phyloP scores from a whole-genome alignment of 2,329 filamentous ascomycete species.

The Hirsutella minnesotensis region DNA sequence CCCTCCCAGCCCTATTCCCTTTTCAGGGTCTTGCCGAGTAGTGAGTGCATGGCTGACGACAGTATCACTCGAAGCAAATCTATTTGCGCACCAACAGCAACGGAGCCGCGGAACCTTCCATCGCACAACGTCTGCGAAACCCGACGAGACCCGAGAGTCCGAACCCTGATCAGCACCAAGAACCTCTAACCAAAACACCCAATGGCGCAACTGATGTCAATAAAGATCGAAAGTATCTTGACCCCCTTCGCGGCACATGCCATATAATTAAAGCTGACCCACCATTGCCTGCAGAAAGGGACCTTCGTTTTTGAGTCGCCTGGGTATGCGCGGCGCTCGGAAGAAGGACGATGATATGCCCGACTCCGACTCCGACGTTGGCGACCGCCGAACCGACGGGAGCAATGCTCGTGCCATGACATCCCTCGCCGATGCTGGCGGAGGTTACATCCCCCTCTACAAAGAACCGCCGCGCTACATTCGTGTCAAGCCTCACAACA shows the following conservation, averaged over 20 bases:
- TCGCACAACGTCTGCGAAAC: constrained; percentile 42
- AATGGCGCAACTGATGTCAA: constrained; percentile 28
- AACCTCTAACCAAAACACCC: constrained; percentile 25
- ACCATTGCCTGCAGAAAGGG: constrained; percentile 52
- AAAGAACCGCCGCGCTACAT: constrained; percentile 89
- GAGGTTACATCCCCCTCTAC: constrained; percentile 71
- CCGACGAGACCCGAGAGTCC: constrained; percentile 41
- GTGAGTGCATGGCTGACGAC: not conserved
- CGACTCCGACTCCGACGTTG: constrained; percentile 60
- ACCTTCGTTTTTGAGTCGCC: constrained; percentile 77
- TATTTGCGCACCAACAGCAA: constrained; percentile 25
- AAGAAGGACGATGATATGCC: constrained; percentile 53
- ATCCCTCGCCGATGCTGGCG: constrained; percentile 54
- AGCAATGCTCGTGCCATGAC: constrained; percentile 76
- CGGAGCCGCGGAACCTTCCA: constrained; percentile 25
- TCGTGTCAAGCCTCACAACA: constrained; percentile 69
- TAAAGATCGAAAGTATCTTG: constrained; percentile 53
- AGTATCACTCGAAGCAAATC: constrained; percentile 20
- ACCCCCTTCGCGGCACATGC: too few relatives aligned
- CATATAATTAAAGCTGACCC: not conserved
- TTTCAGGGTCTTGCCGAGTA: not conserved
- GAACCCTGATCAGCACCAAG: constrained; percentile 27
- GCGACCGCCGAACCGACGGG: constrained; percentile 59
- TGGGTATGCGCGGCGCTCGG: constrained; percentile 59
- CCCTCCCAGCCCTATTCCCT: not conserved